Percentiles rank a stretch among this genome's conserved stretches.
These are phyloP conservation scores for Diospyros kaki DNA, from an alignment of 148 eudicot genomes.

Conservation along the genomic window DNA sequence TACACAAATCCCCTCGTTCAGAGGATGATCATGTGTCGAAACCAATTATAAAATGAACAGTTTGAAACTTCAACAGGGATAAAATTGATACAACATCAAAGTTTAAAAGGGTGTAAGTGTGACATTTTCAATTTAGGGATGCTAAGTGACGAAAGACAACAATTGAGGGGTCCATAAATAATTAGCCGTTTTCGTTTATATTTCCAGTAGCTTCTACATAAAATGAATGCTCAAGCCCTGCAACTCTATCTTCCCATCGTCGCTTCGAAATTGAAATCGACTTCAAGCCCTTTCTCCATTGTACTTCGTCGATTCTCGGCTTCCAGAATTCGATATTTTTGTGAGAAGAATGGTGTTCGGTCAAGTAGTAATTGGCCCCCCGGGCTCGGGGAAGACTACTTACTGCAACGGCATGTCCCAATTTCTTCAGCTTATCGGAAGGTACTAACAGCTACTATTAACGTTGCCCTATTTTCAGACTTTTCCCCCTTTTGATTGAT, in stretches of 20 bases:
- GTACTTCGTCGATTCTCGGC: not conserved
- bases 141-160: not conserved
- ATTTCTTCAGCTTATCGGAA: constrained; percentile 65
- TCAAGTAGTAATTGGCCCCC: constrained; percentile 95
- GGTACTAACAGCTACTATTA: constrained; percentile 29
- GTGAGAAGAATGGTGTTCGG: constrained; percentile 68
- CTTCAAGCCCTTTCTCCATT: not conserved
- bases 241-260: not conserved
- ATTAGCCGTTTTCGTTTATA: too few species aligned
- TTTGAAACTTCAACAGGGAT: too few species aligned
- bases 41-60: too few species aligned
- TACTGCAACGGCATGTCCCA: constrained; percentile 99
- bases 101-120: too few species aligned
- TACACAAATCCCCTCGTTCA: too few species aligned
- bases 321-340: not conserved
- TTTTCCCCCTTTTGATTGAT: not conserved
- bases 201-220: not conserved
- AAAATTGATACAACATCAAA: too few species aligned
- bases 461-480: not conserved
- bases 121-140: too few species aligned
- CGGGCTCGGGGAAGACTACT: constrained; percentile 95
- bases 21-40: too few species aligned
- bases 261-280: not conserved
- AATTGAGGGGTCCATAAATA: not conserved
- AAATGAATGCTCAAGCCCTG: not conserved